phyloP scores from a whole-genome alignment of 148 eudicot species.

The Suaeda aralocaspica region DNA sequence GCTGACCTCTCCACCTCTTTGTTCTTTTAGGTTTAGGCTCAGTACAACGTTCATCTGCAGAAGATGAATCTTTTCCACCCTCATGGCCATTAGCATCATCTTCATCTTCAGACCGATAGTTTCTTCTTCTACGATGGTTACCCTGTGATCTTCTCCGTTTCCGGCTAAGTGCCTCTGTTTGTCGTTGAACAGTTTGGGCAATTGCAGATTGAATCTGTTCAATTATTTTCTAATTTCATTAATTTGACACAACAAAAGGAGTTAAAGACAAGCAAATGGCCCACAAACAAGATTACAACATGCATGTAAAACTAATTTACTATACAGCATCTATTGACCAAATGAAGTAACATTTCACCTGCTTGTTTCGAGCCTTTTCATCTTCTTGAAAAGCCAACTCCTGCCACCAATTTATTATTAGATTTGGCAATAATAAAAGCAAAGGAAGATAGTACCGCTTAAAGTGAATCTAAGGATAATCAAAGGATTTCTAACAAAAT shows the following conservation, averaged over 20 bases:
- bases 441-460: not conserved
- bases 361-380: conserved; percentile 67
- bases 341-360: conserved; percentile 37
- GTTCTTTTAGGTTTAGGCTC: conserved; percentile 45
- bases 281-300: not conserved
- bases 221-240: conserved; percentile 6
- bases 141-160: conserved; percentile 56
- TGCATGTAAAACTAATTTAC: conserved; percentile 3
- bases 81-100: conserved; percentile 47
- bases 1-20: conserved; percentile 51
- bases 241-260: conserved; percentile 8
- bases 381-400: conserved; percentile 81
- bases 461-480: not conserved
- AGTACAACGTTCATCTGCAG: conserved; percentile 56
- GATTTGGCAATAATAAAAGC: not conserved
- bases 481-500: not conserved
- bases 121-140: conserved; percentile 44
- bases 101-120: conserved; percentile 60
- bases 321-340: not conserved
- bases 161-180: conserved; percentile 68
- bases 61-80: conserved; percentile 60
- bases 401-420: conserved; percentile 28
- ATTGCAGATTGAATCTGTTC: conserved; percentile 73
- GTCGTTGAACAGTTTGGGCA: conserved; percentile 59
- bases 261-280: not conserved